Base-by-base conservation (phyloP, 352 stramenopile genomes). In the Phytophthora citrophthora region DNA sequence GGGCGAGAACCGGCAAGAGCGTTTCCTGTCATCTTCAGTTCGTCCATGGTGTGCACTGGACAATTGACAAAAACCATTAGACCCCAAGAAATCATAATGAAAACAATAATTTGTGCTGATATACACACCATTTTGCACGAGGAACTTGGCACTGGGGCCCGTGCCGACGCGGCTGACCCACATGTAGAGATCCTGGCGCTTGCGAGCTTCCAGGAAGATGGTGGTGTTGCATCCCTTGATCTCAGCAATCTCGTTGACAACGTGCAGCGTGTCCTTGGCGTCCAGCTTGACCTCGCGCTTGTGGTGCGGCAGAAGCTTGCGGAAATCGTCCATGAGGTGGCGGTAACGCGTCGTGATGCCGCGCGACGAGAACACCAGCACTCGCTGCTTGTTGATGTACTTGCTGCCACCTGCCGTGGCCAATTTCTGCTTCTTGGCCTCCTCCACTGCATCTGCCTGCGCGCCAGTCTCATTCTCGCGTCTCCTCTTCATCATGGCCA, bases 221-320 rank as follows among this genome's bases (percentile, higher is more conserved):
- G 91, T 96, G 34, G 90, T 96, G 75, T 99, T 99, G 82, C 97
- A 99, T 36, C 93, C 93, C 70, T 99, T 98, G 48, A 99, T 97
- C 75, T 99, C 96, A 13, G 96, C 95, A 60, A 99, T 99, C 69
- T 99, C 97, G 74, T 99, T 99, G 15, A 99, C 93, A 23, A 98
- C 96, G 40, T 95, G 86, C 50, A 97, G 68, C 49, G 89, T 91
- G 68, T 97, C 86, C 67, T 99, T 98, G 36, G 92, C 83, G 73
- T 99, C 96, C n/a, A 99, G 70, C 55, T 99, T 99, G 40, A 97
- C 95, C 71, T 99, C 98, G 62, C 97, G 98, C 83, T 99, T 99
- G 85, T 99, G 91, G 77, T 99, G 98, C 18, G 98, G 98, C 66
- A 99, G 73, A 10, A 99, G 76, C 64, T 97, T 98, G 38, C 95